Conservation (phyloP, 495 filamentous ascomycete species). For the Lentithecium fluviatile region DNA sequence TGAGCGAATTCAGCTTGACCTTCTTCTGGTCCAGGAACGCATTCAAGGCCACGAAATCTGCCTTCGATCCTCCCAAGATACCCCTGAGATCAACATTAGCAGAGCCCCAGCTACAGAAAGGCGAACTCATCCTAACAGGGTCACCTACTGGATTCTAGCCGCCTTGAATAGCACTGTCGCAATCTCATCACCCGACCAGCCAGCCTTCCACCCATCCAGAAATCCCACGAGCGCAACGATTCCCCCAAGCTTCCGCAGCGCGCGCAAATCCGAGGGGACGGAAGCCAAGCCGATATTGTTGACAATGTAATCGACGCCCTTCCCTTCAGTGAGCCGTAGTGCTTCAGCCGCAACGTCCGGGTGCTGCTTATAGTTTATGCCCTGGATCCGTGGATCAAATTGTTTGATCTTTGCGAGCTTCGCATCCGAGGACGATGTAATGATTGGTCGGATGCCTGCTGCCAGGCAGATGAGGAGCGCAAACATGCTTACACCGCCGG, state of each 20-base stretch:
- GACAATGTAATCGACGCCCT: constrained; percentile 40
- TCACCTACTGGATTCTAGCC: constrained; percentile 10
- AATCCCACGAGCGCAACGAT: constrained; percentile 20
- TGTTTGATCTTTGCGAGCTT: constrained; percentile 36
- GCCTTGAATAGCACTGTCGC: constrained; percentile 6
- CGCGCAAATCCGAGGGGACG: background rate
- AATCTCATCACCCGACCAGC: constrained; percentile 1
- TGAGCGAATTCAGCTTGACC: constrained; percentile 26
- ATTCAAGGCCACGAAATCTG: constrained; percentile 35
- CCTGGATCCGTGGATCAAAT: constrained; percentile 20
- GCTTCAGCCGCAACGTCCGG: constrained; percentile 34
- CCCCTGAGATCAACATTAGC: constrained; percentile 26
- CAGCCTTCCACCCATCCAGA: constrained; percentile 4
- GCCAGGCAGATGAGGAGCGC: constrained; percentile 34
- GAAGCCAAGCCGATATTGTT: constrained; percentile 22
- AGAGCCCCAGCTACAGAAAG: background rate
- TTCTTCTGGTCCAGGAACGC: constrained; percentile 39
- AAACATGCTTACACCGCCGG: constrained; percentile 39
- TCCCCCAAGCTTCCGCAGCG: constrained; percentile 1
- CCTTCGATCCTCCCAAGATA: constrained; percentile 36
- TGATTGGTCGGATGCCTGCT: constrained; percentile 39
- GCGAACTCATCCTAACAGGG: background rate
- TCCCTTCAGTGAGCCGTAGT: constrained; percentile 36
- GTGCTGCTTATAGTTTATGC: constrained; percentile 39
- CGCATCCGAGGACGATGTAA: constrained; percentile 46